Percentiles rank a stretch among this genome's conserved stretches.
Conservation (phyloP, 176 grass and related monocot species). For the Triticum aestivum region DNA sequence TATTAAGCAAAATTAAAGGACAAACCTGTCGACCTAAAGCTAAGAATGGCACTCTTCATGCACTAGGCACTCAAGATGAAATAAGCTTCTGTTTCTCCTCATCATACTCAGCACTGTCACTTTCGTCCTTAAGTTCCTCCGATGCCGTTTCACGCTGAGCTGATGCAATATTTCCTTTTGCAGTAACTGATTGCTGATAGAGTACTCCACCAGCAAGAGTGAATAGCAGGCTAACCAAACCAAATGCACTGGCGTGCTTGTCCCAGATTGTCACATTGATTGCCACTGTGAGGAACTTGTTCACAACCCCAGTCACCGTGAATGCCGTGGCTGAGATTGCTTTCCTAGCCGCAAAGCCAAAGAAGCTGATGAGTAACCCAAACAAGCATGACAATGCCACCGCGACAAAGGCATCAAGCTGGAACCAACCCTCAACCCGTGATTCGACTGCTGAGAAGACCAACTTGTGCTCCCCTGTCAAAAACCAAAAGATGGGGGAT, state of each 20-base stretch:
- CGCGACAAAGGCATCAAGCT: constrained; percentile 55
- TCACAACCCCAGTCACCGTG: constrained; percentile 83
- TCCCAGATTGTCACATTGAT: constrained; percentile 94
- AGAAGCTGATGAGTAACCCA: constrained; percentile 83
- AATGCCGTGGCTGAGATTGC: constrained; percentile 87
- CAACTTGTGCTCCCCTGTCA: constrained; percentile 64
- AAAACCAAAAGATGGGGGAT: constrained; percentile 64
- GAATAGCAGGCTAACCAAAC: constrained; percentile 63
- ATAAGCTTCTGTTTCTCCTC: constrained; percentile 54
- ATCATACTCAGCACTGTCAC: constrained; percentile 25
- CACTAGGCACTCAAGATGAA: constrained; percentile 31
- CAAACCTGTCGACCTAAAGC: constrained; percentile 15
- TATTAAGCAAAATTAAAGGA: constrained; percentile 21
- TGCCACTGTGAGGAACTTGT: constrained; percentile 75
- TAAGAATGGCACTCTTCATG: constrained; percentile 32
- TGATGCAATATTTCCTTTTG: constrained; percentile 31
- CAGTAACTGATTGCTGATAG: constrained; percentile 77
- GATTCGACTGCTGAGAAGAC: constrained; percentile 39
- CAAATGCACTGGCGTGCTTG: constrained; percentile 47
- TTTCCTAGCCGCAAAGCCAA: constrained; percentile 70
- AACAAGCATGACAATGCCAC: constrained; percentile 71
- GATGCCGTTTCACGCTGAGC: background rate
- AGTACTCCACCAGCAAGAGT: constrained; percentile 70
- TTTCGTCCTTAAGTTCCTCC: constrained; percentile 18
- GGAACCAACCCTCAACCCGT: constrained; percentile 46